Base-by-base conservation (phyloP, 2,329 filamentous ascomycete genomes). In the Alternaria longipes region DNA sequence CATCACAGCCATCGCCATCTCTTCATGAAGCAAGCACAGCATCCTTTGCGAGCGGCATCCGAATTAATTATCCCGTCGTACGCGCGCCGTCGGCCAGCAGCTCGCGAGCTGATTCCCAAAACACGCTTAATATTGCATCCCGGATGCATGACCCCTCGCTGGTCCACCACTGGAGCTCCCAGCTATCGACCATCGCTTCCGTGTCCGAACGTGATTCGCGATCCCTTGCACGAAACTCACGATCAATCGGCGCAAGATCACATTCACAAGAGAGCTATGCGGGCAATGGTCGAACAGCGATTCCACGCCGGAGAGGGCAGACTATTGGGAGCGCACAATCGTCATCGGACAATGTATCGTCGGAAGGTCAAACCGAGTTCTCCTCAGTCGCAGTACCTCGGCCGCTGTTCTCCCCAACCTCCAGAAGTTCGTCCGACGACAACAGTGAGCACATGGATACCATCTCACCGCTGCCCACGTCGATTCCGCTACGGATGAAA, bases 101-200 rank as follows among this genome's bases (percentile, higher is more conserved):
- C 67, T 72, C 74, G 67, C 75, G 73, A 68, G 75, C 74, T 51
- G 71, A 74, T 60, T 74, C 75, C 55, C 74, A 75, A 52, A 68
- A 74, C 36, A 57, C 74, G 54, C 73, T 74, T 22, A 74, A 67
- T 51, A 74, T 77, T 46, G 66, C 75, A 50, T 74, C 76, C 67
- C 79, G 78, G 73, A 80, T 80, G 79, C 74, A 74, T 66, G 72
- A 75, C 61, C 75, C 70, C 54, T 65, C 71, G 16, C 68, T 76
- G 56, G 73, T 74, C 61, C 77, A 79, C 62, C 74, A 77, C 47
- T 79, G 77, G 77, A 79, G 77, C 66, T 78, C 78, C 20, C 75
- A 78, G 67, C 72, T 79, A 46, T 79, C 78, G 53, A 80, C 77
- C 18, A 79, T 78, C 42, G 65, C 68, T 26, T 78, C 77, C 14